These are phyloP conservation scores for Sungouiella thailandica DNA, from an alignment of 805 yeast genomes.

Conservation along the genomic window DNA sequence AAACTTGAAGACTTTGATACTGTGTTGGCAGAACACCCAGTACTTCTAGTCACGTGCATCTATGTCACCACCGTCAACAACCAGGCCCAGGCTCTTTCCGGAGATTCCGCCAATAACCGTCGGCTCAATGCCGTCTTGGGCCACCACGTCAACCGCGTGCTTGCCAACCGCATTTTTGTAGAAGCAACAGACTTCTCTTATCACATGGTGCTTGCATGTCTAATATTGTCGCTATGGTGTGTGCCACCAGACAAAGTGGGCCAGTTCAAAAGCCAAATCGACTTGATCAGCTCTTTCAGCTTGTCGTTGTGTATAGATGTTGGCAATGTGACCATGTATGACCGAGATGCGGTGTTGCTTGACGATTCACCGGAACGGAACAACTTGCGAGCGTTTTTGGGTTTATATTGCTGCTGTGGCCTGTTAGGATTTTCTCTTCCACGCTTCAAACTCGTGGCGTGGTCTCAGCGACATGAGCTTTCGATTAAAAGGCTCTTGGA, in stretches of 20 bases:
- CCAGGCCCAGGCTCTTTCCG: conserved; percentile 16
- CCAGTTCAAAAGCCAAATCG: conserved; percentile 49
- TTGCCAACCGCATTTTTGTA: conserved; percentile 41
- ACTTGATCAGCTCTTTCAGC: conserved; percentile 40
- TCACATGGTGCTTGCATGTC: conserved; percentile 37
- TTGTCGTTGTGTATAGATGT: conserved; percentile 47
- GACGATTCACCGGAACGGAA: conserved; percentile 22
- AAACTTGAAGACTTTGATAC: conserved; percentile 32
- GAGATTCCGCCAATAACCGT: conserved; percentile 16
- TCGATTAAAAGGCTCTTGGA: conserved; percentile 19
- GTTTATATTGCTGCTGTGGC: conserved; percentile 48
- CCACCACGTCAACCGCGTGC: conserved; percentile 41
- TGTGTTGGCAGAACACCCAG: conserved; percentile 38
- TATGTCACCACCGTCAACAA: conserved; percentile 46
- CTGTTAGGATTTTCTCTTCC: conserved; percentile 48
- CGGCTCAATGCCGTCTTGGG: conserved; percentile 37
- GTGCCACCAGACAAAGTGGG: conserved; percentile 50
- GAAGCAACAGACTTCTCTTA: conserved; percentile 39
- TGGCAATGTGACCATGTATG: conserved; percentile 21
- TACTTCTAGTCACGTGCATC: conserved; percentile 39
- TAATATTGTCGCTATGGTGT: conserved; percentile 48
- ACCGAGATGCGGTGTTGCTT: conserved; percentile 2
- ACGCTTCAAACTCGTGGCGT: conserved; percentile 44
- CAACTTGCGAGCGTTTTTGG: conserved; percentile 38
- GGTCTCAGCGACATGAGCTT: conserved; percentile 42